These are phyloP conservation scores for Tolypocladium tundrense DNA, from an alignment of 2,329 filamentous ascomycete genomes.

Conservation along the genomic window DNA sequence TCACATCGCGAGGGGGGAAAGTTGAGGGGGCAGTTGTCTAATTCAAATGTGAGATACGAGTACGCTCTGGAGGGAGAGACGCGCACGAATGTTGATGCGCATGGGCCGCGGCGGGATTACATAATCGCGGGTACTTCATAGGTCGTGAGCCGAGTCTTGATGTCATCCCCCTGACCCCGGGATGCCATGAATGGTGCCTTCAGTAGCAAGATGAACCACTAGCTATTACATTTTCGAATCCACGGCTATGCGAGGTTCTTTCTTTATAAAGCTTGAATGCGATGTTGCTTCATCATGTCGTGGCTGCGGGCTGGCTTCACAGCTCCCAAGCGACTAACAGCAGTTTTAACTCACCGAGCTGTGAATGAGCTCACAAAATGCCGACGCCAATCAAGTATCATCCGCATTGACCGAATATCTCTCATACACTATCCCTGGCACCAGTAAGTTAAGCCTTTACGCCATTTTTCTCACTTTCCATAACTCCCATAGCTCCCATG, in stretches of 20 bases:
- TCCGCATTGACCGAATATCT: background rate
- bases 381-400: background rate
- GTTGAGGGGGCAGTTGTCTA: background rate
- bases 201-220: background rate
- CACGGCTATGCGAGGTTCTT: background rate
- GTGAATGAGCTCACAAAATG: background rate
- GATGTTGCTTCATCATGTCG: background rate
- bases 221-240: background rate
- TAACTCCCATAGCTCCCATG: constrained; percentile 1
- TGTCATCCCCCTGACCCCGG: background rate
- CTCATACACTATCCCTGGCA: background rate
- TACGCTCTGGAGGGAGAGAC: background rate
- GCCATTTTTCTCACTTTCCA: background rate
- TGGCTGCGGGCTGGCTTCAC: background rate
- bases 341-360: background rate
- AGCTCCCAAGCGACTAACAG: background rate
- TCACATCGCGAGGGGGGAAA: constrained; percentile 6
- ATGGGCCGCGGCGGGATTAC: background rate
- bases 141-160: background rate
- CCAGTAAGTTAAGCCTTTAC: background rate
- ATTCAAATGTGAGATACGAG: background rate
- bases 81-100: background rate
- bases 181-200: background rate
- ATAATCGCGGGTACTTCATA: background rate
- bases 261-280: background rate